These are phyloP conservation scores for Fusarium falciforme DNA, from an alignment of 2,329 filamentous ascomycete genomes.

Conservation along the genomic window DNA sequence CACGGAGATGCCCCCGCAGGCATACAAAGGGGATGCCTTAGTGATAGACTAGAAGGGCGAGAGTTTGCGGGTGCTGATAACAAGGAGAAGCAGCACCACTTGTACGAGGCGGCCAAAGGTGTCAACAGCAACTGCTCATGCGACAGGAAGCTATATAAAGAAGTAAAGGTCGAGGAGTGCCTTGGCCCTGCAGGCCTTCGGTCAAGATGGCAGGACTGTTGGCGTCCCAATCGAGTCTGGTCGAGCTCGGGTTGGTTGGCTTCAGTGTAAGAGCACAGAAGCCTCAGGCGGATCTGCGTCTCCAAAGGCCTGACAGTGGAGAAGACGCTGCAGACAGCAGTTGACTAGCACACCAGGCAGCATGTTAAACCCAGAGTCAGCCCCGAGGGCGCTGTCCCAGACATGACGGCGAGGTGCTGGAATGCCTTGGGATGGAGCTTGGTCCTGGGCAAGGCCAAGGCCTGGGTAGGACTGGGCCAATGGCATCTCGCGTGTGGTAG, in stretches of 20 bases:
- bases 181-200: slow-evolving; percentile 3
- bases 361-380: slow-evolving; percentile 24
- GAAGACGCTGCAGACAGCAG: not conserved
- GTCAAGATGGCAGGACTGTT: slow-evolving; percentile 2
- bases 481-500: slow-evolving; percentile 21
- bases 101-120: not conserved
- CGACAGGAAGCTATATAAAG: slow-evolving; percentile 21
- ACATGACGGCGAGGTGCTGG: slow-evolving; percentile 5
- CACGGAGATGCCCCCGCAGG: not conserved
- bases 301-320: not conserved
- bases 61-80: not conserved
- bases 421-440: slow-evolving; percentile 34
- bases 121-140: slow-evolving; percentile 11
- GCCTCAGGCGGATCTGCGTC: not conserved
- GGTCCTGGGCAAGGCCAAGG: slow-evolving; percentile 3
- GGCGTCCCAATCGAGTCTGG: slow-evolving; percentile 11
- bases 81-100: not conserved
- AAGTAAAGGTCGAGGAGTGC: not conserved
- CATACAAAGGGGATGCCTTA: not conserved
- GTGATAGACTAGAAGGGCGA: not conserved
- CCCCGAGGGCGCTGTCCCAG: slow-evolving; percentile 18
- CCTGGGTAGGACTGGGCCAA: slow-evolving; percentile 24
- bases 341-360: slow-evolving; percentile 23
- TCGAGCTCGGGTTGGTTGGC: not conserved
- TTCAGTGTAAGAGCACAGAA: slow-evolving; percentile 4